Evolutionary conservation across 2,329 filamentous ascomycete species (phyloP).

Genomic region (Aspergillus intermedius): DNA sequence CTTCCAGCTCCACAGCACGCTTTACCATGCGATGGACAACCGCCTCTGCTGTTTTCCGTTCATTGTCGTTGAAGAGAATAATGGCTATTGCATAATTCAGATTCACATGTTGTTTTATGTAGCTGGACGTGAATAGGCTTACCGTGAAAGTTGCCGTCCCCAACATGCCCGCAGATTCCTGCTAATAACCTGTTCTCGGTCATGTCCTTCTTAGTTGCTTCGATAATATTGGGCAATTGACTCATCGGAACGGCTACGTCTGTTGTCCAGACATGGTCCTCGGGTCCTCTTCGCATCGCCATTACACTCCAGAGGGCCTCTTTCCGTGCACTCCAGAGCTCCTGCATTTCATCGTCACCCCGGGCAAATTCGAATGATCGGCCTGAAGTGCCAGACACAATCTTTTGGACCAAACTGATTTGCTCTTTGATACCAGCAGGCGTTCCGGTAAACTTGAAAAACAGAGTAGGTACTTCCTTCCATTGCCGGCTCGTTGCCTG

Average conservation of each 20-base stretch:
- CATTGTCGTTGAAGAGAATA: conserved; percentile 53
- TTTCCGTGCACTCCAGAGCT: conserved; percentile 71
- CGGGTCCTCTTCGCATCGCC: conserved; percentile 54
- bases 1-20: conserved; percentile 62
- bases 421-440: conserved; percentile 58
- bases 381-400: conserved; percentile 50
- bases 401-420: conserved; percentile 52
- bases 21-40: conserved; percentile 65
- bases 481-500: conserved; percentile 47
- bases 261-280: conserved; percentile 67
- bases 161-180: conserved; percentile 66
- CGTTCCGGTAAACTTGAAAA: conserved; percentile 69
- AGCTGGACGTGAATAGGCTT: conserved; percentile 14
- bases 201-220: conserved; percentile 61
- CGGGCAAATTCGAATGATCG: conserved; percentile 63
- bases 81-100: conserved; percentile 42
- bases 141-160: conserved; percentile 69
- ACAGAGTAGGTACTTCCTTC: conserved; percentile 65
- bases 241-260: conserved; percentile 75
- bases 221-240: conserved; percentile 64
- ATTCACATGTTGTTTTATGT: not conserved
- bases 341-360: conserved; percentile 57
- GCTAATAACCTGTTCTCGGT: conserved; percentile 56
- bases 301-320: conserved; percentile 68
- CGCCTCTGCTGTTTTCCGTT: conserved; percentile 50